Percentiles rank a stretch among this genome's conserved stretches.
Evolutionary conservation across 2,329 filamentous ascomycete species (phyloP).

Genomic region (Aquanectria penicillioides): DNA sequence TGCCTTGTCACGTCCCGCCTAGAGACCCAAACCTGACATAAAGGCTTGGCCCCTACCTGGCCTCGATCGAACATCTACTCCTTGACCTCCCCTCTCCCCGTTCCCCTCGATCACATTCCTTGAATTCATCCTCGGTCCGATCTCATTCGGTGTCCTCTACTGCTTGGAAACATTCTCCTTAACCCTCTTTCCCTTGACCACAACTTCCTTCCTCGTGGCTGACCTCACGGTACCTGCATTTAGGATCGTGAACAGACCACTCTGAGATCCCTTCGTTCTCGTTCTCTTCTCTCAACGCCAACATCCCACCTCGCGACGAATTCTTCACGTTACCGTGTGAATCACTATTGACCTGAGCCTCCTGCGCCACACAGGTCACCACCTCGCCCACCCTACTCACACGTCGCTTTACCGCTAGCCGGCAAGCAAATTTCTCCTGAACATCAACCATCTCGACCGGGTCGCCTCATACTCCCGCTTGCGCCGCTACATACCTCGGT

Average conservation of each 20-base stretch:
- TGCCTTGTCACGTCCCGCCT: slow-evolving; percentile 43
- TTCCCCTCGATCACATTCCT: slow-evolving; percentile 35
- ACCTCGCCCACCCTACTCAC: slow-evolving; percentile 7
- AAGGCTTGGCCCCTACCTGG: slow-evolving; percentile 44
- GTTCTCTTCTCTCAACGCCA: slow-evolving; percentile 29
- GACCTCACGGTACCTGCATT: slow-evolving; percentile 43
- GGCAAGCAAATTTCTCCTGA: slow-evolving; percentile 23
- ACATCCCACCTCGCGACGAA: slow-evolving; percentile 32
- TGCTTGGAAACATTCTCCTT: neutral
- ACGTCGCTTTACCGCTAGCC: slow-evolving; percentile 28
- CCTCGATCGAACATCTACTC: slow-evolving; percentile 41
- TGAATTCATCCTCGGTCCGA: slow-evolving; percentile 31
- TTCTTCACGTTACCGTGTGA: slow-evolving; percentile 23
- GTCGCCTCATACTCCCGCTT: neutral
- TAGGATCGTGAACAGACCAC: slow-evolving; percentile 45
- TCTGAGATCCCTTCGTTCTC: slow-evolving; percentile 38
- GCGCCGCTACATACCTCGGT: slow-evolving; percentile 8
- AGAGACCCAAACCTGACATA: slow-evolving; percentile 44
- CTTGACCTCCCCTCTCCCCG: slow-evolving; percentile 37
- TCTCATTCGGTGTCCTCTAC: slow-evolving; percentile 18
- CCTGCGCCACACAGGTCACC: slow-evolving; percentile 13
- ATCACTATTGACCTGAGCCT: slow-evolving; percentile 23
- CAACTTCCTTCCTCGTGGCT: slow-evolving; percentile 32
- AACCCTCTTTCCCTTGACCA: slow-evolving; percentile 19
- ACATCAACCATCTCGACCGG: neutral